These are phyloP conservation scores for Talaromyces stipitatus DNA, from an alignment of 495 filamentous ascomycete species.

Conservation along the genomic window DNA sequence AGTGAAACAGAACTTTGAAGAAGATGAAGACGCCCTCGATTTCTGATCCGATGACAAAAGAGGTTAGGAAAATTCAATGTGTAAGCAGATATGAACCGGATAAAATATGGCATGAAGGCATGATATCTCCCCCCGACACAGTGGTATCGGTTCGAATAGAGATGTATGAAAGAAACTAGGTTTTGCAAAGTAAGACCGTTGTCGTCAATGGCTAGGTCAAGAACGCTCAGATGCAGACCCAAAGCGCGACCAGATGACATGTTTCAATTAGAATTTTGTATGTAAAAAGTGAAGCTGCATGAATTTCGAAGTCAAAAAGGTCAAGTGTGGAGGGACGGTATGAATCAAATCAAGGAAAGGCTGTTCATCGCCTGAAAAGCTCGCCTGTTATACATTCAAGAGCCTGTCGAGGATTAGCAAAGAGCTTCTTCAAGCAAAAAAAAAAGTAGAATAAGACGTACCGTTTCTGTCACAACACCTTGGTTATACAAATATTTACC, in stretches of 20 bases:
- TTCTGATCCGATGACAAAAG: background rate
- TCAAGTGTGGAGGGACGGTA: background rate
- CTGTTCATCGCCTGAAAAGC: slow-evolving; percentile 29
- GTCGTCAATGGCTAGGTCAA: background rate
- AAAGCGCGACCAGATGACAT: background rate
- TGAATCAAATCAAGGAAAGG: background rate
- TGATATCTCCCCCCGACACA: background rate
- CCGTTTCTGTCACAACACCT: slow-evolving; percentile 56
- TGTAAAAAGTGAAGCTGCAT: background rate
- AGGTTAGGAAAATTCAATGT: too few species aligned
- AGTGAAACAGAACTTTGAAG: too few species aligned
- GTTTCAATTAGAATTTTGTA: background rate
- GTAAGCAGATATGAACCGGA: background rate
- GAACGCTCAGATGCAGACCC: background rate
- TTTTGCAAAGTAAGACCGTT: background rate
- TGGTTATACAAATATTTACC: slow-evolving; percentile 83
- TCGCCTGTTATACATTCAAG: slow-evolving; percentile 35
- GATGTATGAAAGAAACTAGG: background rate
- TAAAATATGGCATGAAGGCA: background rate
- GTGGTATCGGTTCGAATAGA: background rate
- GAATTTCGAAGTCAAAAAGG: background rate
- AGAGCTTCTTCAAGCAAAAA: background rate
- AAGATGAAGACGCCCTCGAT: background rate
- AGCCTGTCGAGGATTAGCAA: slow-evolving; percentile 18
- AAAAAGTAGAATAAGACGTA: too few species aligned